These are phyloP conservation scores for Paratinospora sagittata DNA, from an alignment of 164 flowering plant genomes.

Conservation along the genomic window DNA sequence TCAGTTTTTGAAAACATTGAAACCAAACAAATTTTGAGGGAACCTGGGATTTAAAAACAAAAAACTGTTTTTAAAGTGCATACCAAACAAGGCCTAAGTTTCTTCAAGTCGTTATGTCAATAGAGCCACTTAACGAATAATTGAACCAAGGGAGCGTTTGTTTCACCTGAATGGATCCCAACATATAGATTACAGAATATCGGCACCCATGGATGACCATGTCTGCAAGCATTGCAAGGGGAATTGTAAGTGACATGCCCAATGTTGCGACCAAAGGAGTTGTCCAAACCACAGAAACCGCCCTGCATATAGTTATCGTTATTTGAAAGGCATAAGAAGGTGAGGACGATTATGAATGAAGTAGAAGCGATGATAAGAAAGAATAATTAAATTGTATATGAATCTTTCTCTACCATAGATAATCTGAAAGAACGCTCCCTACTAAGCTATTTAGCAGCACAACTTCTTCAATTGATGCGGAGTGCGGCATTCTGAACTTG, in stretches of 20 bases:
- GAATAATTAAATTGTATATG: background rate
- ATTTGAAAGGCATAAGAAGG: background rate
- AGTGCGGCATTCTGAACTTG: slow-evolving; percentile 40
- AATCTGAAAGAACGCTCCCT: slow-evolving; percentile 59
- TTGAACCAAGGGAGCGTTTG: background rate
- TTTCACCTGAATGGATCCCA: slow-evolving; percentile 56
- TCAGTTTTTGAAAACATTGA: no score
- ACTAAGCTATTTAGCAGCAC: slow-evolving; percentile 47
- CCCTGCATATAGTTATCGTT: slow-evolving; percentile 33
- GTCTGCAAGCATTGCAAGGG: slow-evolving; percentile 72
- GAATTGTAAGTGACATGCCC: slow-evolving; percentile 65
- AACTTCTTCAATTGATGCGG: slow-evolving; percentile 35
- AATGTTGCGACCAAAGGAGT: slow-evolving; percentile 60
- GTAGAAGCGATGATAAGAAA: background rate
- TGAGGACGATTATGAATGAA: background rate
- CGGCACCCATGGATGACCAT: slow-evolving; percentile 59
- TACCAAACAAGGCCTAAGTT: no score
- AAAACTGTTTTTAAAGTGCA: no score
- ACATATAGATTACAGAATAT: slow-evolving; percentile 49
- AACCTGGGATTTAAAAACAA: no score
- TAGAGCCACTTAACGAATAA: background rate
- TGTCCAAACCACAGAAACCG: slow-evolving; percentile 67
- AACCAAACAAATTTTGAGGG: no score
- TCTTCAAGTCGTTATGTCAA: background rate
- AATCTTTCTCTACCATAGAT: slow-evolving; percentile 40